Evolutionary conservation across 2,329 filamentous ascomycete genomes (phyloP).

Genomic region (Alternaria brassicae): DNA sequence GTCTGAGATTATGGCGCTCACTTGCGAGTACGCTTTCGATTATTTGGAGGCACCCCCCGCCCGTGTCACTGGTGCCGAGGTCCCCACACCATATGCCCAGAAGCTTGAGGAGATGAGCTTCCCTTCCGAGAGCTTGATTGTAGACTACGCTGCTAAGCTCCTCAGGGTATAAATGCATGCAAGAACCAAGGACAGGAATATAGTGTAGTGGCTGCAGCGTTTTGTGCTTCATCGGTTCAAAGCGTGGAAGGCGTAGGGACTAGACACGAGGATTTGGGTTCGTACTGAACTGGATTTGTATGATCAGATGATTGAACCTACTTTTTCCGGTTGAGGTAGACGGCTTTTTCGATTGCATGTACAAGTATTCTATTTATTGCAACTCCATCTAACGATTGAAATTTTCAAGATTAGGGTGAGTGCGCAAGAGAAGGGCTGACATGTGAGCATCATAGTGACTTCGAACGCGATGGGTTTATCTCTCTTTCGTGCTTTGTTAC

Average conservation of each 20-base stretch:
- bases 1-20: constrained; percentile 89
- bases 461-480: fast-evolving
- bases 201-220: background rate
- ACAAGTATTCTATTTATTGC: constrained; percentile 24
- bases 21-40: constrained; percentile 98
- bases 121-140: constrained; percentile 87
- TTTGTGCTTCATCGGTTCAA: background rate
- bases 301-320: constrained; percentile 29
- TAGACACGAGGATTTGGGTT: constrained; percentile 9
- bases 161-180: constrained; percentile 69
- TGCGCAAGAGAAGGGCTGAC: background rate
- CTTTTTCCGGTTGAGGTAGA: constrained; percentile 15
- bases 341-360: constrained; percentile 31
- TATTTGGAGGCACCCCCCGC: constrained; percentile 94
- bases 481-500: background rate
- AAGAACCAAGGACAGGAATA: background rate
- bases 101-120: constrained; percentile 95
- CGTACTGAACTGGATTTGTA: constrained; percentile 24
- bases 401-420: background rate
- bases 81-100: constrained; percentile 93
- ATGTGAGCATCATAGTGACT: fast-evolving
- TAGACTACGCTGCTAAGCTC: constrained; percentile 87
- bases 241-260: constrained; percentile 3
- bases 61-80: constrained; percentile 94
- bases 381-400: constrained; percentile 23